phyloP scores from a whole-genome alignment of 2,329 filamentous ascomycete species.

The Lecanoromycetidae sp. region DNA sequence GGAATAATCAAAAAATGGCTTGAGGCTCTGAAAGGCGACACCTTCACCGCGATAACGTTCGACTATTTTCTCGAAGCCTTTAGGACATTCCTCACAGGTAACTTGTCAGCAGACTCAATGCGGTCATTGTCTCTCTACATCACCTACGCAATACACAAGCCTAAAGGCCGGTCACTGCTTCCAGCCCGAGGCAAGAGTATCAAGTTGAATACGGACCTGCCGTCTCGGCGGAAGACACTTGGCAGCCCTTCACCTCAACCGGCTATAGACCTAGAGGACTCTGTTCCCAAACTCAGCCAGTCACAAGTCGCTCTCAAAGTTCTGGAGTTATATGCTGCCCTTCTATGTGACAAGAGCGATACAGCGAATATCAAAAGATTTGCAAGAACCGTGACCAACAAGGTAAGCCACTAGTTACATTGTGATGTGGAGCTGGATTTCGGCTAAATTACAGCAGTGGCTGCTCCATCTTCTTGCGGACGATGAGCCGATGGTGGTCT shows the following conservation, averaged over 20 bases:
- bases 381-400: slow-evolving; percentile 87
- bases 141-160: slow-evolving; percentile 71
- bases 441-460: slow-evolving; percentile 56
- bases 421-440: slow-evolving; percentile 16
- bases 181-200: slow-evolving; percentile 35
- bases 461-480: slow-evolving; percentile 82
- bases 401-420: slow-evolving; percentile 42
- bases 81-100: slow-evolving; percentile 64
- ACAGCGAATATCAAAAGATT: slow-evolving; percentile 67
- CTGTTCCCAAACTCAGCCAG: slow-evolving; percentile 2
- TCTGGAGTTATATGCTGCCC: slow-evolving; percentile 61
- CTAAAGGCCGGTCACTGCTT: slow-evolving; percentile 26
- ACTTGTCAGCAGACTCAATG: slow-evolving; percentile 71
- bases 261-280: background rate
- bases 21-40: slow-evolving; percentile 79
- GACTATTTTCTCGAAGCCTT: slow-evolving; percentile 69
- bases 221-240: slow-evolving; percentile 12
- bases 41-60: slow-evolving; percentile 58
- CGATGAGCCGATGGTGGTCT: slow-evolving; percentile 68
- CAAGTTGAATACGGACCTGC: slow-evolving; percentile 25
- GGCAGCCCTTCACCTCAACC: slow-evolving; percentile 2
- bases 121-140: slow-evolving; percentile 82
- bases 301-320: slow-evolving; percentile 63
- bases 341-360: slow-evolving; percentile 64
- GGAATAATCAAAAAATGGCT: slow-evolving; percentile 82